Percentiles rank a stretch among this genome's conserved stretches.
Conservation (phyloP, 305 asterid genomes). For the Ajuga reptans region DNA sequence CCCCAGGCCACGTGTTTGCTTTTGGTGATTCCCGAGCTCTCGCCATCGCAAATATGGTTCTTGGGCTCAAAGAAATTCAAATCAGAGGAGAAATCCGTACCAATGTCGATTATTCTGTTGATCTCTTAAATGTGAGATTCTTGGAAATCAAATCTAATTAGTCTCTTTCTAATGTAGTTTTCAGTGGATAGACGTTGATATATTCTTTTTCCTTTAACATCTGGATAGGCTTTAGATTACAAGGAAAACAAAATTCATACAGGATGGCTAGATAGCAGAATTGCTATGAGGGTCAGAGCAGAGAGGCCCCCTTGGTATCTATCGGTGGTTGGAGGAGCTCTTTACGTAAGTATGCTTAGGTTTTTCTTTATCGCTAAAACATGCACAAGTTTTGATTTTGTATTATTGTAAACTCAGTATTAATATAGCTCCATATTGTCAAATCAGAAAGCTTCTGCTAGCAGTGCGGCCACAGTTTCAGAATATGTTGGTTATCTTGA, state of each 20-base stretch:
- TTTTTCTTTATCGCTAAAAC: not conserved
- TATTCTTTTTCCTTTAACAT: not conserved
- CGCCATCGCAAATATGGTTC: conserved; percentile 99
- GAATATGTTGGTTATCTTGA: conserved; percentile 98
- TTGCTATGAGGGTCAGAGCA: conserved; percentile 99
- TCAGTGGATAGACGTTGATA: conserved; percentile 1
- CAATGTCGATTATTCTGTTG: conserved; percentile 94
- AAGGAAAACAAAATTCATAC: conserved; percentile 95
- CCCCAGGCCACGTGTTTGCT: conserved; percentile 90
- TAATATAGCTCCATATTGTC: conserved; percentile 23
- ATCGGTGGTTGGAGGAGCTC: conserved; percentile 97
- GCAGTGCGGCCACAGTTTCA: conserved; percentile 92
- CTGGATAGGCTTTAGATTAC: conserved; percentile 77
- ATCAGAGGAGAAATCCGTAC: conserved; percentile 98
- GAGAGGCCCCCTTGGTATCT: conserved; percentile 99
- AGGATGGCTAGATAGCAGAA: conserved; percentile 98
- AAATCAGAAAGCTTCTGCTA: conserved; percentile 94
- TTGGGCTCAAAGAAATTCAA: conserved; percentile 96
- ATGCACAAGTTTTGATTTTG: not conserved
- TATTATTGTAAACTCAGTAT: not conserved
- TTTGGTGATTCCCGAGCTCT: conserved; percentile 94
- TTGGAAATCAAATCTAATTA: not conserved
- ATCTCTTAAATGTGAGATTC: conserved; percentile 81
- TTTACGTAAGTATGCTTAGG: conserved; percentile 57
- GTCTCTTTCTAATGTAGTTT: conserved; percentile 1